phyloP scores from a whole-genome alignment of 1,284 basidiomycete species.

The Cutaneotrichosporon curvatum region DNA sequence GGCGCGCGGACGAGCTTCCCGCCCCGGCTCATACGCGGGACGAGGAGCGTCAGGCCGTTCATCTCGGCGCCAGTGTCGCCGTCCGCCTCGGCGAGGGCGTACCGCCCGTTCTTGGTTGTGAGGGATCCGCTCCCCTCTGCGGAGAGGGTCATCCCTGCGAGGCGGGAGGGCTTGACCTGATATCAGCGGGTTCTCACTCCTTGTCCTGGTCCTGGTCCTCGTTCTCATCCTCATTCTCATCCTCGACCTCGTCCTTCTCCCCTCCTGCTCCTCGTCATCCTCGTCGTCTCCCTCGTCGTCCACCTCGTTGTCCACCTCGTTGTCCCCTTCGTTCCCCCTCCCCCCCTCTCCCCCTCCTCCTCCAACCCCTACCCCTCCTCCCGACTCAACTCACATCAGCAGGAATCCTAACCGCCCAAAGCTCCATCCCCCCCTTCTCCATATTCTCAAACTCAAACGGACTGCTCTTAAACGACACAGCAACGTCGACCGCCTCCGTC shows the following conservation, averaged over 20 bases:
- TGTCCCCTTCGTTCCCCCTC: too few relatives aligned
- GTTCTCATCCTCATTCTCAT: not conserved
- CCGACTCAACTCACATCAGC: slow-evolving; percentile 25
- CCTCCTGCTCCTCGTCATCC: too few relatives aligned
- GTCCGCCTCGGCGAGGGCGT: slow-evolving; percentile 18
- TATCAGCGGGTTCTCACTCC: not conserved
- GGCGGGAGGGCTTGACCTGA: slow-evolving; percentile 38
- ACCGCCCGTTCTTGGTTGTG: slow-evolving; percentile 24
- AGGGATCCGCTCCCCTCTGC: slow-evolving; percentile 18
- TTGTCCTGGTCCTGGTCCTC: not conserved
- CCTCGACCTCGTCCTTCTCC: not conserved
- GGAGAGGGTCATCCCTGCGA: slow-evolving; percentile 21
- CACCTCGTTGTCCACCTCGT: not conserved
- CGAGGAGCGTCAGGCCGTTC: slow-evolving; percentile 37
- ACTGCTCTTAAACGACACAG: slow-evolving; percentile 23
- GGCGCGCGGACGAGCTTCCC: slow-evolving; percentile 38
- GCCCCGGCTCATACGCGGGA: slow-evolving; percentile 22
- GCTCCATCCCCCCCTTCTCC: slow-evolving; percentile 28
- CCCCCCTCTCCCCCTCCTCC: too few relatives aligned
- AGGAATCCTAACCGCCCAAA: slow-evolving; percentile 45
- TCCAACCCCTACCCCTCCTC: too few relatives aligned
- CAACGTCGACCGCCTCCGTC: slow-evolving; percentile 26
- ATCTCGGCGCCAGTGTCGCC: slow-evolving; percentile 39
- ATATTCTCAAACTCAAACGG: slow-evolving; percentile 40
- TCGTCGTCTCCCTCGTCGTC: not conserved